These are phyloP conservation scores for Penicillium arizonense DNA, from an alignment of 495 filamentous ascomycete genomes.

Conservation along the genomic window DNA sequence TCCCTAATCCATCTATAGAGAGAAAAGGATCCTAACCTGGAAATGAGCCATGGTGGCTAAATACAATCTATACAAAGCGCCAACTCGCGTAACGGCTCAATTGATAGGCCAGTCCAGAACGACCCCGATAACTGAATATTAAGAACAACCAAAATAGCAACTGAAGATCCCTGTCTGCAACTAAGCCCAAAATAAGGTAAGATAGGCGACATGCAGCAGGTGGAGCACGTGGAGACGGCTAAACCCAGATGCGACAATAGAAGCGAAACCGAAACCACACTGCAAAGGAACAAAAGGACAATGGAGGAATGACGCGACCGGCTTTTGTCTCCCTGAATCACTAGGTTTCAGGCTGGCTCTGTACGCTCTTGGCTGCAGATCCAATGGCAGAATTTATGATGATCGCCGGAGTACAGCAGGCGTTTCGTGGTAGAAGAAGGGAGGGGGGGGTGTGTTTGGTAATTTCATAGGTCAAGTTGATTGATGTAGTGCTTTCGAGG, in stretches of 20 bases:
- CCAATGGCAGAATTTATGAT: not conserved
- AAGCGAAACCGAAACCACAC: not conserved
- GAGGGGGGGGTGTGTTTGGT: not conserved
- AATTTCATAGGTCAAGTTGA: not conserved
- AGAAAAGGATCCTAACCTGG: no score
- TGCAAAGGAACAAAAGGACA: not conserved
- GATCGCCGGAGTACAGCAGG: not conserved
- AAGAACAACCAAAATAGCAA: not conserved
- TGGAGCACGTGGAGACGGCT: slow-evolving; percentile 24
- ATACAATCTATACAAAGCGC: no score
- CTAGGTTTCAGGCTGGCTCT: slow-evolving; percentile 1
- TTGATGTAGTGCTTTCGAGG: not conserved
- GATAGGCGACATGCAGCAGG: slow-evolving; percentile 29
- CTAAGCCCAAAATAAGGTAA: slow-evolving; percentile 16
- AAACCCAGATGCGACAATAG: not conserved
- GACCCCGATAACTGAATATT: no score
- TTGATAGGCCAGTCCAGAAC: no score
- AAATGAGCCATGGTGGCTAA: no score
- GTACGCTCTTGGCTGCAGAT: not conserved
- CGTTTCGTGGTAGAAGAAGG: slow-evolving; percentile 1
- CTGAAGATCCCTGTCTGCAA: not conserved
- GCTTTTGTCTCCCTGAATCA: no score
- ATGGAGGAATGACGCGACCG: no score
- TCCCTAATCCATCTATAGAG: no score
- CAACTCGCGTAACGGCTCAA: no score